Conservation (phyloP, 495 filamentous ascomycete species). For the Rhizodiscina lignyota region DNA sequence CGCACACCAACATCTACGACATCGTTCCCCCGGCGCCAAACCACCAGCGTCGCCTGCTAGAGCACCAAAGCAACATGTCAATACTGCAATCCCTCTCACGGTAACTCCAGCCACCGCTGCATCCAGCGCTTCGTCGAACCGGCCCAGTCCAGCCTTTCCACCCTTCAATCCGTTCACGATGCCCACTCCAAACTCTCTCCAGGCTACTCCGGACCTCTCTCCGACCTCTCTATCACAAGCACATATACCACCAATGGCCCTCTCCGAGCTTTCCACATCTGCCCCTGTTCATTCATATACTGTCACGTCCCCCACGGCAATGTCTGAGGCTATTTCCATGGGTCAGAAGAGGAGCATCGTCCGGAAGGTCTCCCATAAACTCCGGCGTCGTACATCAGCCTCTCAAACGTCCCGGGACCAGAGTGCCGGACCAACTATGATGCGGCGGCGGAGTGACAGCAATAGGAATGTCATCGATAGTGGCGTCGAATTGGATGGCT, state of each 20-base stretch:
- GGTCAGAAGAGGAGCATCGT: constrained; percentile 45
- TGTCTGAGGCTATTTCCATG: constrained; percentile 30
- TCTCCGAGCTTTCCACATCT: constrained; percentile 7
- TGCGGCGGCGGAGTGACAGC: constrained; percentile 76
- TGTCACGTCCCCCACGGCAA: constrained; percentile 12
- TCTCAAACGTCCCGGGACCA: constrained; percentile 59
- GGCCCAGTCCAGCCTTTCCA: constrained; percentile 7
- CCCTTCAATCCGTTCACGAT: constrained; percentile 4
- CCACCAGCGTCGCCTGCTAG: too few relatives aligned
- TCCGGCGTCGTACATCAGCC: constrained; percentile 49
- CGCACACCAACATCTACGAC: too few relatives aligned
- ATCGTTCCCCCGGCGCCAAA: too few relatives aligned
- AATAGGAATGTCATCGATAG: constrained; percentile 42
- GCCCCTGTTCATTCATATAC: constrained; percentile 3
- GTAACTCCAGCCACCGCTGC: constrained; percentile 6
- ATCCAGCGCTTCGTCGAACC: constrained; percentile 8
- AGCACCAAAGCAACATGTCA: neutral
- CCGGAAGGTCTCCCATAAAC: constrained; percentile 46
- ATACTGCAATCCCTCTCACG: constrained; percentile 3
- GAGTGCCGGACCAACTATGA: constrained; percentile 74
- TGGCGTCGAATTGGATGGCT: constrained; percentile 34
- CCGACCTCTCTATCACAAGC: constrained; percentile 4
- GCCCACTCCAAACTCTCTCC: constrained; percentile 8
- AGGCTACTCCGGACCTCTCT: constrained; percentile 12
- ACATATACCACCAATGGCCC: constrained; percentile 2